These are phyloP conservation scores for Cladosporium sp. DNA, from an alignment of 2,329 filamentous ascomycete species.

Conservation along the genomic window DNA sequence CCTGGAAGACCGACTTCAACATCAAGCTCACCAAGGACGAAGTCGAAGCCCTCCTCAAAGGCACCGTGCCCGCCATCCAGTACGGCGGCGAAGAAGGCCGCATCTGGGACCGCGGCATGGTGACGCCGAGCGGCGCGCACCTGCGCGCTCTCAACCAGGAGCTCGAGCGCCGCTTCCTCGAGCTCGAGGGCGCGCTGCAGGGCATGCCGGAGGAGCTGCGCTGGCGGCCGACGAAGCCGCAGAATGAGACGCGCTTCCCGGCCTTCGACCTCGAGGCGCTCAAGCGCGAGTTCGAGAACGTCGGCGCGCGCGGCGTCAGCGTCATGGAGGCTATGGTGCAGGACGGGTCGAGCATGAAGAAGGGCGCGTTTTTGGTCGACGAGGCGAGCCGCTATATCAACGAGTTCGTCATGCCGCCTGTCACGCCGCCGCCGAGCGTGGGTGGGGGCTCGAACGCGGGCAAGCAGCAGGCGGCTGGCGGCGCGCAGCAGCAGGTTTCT, in stretches of 20 bases:
- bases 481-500: conserved; percentile 11
- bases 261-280: conserved; percentile 27
- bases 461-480: conserved; percentile 8
- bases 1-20: conserved; percentile 27
- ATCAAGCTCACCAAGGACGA: conserved; percentile 34
- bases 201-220: conserved; percentile 24
- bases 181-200: conserved; percentile 57
- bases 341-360: conserved; percentile 30
- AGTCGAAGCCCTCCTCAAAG: conserved; percentile 44
- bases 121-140: conserved; percentile 70
- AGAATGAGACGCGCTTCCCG: conserved; percentile 28
- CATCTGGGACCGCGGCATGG: conserved; percentile 54
- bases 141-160: conserved; percentile 63
- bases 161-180: conserved; percentile 64
- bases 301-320: conserved; percentile 25
- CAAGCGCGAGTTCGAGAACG: conserved; percentile 23
- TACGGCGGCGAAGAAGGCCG: conserved; percentile 38
- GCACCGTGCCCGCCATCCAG: conserved; percentile 46
- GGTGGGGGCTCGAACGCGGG: conserved; percentile 6
- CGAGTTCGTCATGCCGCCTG: conserved; percentile 34
- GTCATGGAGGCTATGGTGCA: conserved; percentile 36
- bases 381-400: conserved; percentile 33
- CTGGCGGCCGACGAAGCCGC: conserved; percentile 25
- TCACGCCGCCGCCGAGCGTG: conserved; percentile 24
- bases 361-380: conserved; percentile 32